Base-by-base conservation (phyloP, 139 green algal genomes). In the Closterium sp. region DNA sequence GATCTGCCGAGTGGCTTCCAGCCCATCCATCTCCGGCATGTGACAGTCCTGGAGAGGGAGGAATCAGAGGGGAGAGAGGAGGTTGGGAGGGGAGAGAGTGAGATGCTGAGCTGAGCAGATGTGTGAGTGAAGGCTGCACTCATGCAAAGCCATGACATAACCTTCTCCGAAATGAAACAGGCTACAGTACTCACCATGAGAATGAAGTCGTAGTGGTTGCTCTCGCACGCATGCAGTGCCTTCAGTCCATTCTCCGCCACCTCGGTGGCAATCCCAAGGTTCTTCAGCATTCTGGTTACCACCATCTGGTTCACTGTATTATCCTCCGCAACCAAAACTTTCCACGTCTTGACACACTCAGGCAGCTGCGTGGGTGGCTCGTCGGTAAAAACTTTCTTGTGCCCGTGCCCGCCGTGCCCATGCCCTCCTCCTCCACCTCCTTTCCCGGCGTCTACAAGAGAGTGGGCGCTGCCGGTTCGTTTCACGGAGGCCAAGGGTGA, bases 221-320 rank as follows among this genome's bases (percentile, higher is more conserved):
- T 87, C 22, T 32, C 31, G 85, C 86, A 93, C 19, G 91, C 91
- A 22, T 91, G 86, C 22, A 93, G 32, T 5, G 91, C 91, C 86
- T 91, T 79, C 17, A 84, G 28, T 5, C 91, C 91, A 31, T 93
- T 93, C 17, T 93, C 91, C 0, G 73, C 91, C 21, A 93, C 13
- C 7, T 91, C 91, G 0, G 79, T 87, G 29, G 31, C 70, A 22
- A 91, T 34, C 27, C 91, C 91, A 17, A 93, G 85, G 91, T 91
- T 93, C 29, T 73, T 62, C 29, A 93, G 32, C 85, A 93, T 93
- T 21, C 86, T 19, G 22, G 86, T 93, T 1, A 73, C 85, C 87
- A 93, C 91, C 29, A 93, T 92, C 85, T 93, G 91, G 70, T 93
- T 93, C 85, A 93, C 90, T 28, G 50, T 92, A 42, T 92, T 92